A percentile compares a stretch with the other conserved stretches of the same genome.
Conservation (phyloP, 2,329 filamentous ascomycete genomes). For the Phialemonium atrogriseum region DNA sequence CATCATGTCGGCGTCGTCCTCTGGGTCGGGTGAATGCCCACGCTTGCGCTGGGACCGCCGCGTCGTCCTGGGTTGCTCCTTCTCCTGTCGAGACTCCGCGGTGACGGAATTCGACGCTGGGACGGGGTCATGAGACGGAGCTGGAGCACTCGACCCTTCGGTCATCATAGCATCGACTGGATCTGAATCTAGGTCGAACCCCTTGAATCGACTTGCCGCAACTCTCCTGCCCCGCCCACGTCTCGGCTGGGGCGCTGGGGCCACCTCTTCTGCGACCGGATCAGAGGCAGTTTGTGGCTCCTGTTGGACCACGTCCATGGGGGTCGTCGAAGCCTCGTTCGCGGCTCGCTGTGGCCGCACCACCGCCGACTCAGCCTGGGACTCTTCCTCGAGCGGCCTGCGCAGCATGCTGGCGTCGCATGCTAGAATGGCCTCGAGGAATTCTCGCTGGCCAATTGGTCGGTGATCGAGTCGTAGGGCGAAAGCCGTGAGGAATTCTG, state of each 20-base stretch:
- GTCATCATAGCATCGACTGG: slow-evolving; percentile 25
- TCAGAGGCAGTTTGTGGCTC: slow-evolving; percentile 7
- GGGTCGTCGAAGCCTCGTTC: slow-evolving; percentile 1
- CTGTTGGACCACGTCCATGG: slow-evolving; percentile 18
- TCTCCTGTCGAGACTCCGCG: slow-evolving; percentile 12
- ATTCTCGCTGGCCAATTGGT: slow-evolving; percentile 81
- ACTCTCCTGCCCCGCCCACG: slow-evolving; percentile 14
- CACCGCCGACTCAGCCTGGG: slow-evolving; percentile 15
- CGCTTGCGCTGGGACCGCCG: slow-evolving; percentile 35
- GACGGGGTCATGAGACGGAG: slow-evolving; percentile 45
- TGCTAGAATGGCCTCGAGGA: slow-evolving; percentile 80
- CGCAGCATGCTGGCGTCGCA: slow-evolving; percentile 68
- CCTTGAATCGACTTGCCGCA: slow-evolving; percentile 56
- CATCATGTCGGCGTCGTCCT: slow-evolving; percentile 45
- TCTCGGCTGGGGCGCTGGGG: slow-evolving; percentile 10
- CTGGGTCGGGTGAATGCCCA: slow-evolving; percentile 28
- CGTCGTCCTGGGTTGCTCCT: slow-evolving; percentile 7
- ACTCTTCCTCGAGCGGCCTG: slow-evolving; percentile 52
- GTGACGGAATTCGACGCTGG: slow-evolving; percentile 28
- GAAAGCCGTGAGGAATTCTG: slow-evolving; percentile 58
- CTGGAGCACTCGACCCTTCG: slow-evolving; percentile 32
- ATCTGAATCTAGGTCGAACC: slow-evolving; percentile 49
- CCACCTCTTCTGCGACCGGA: slow-evolving; percentile 14
- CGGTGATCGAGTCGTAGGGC: slow-evolving; percentile 70
- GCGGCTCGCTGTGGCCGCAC: neutral